Evolutionary conservation across 2,329 filamentous ascomycete species (phyloP).

Genomic region (Penicillium sp.): DNA sequence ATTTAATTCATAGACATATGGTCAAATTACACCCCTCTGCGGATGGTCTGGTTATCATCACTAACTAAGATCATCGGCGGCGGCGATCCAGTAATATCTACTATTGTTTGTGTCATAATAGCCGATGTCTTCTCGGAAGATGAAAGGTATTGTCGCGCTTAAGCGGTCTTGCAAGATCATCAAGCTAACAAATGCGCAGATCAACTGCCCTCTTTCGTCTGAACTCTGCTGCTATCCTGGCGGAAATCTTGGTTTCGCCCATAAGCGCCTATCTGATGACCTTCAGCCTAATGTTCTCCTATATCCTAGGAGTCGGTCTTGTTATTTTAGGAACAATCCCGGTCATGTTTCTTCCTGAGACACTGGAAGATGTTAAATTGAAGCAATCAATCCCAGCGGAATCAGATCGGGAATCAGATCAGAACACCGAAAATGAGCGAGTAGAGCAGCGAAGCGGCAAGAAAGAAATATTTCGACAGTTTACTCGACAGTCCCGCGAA

Average conservation of each 20-base stretch:
- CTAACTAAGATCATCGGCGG: slow-evolving; percentile 26
- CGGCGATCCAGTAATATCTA: slow-evolving; percentile 19
- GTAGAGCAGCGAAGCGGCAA: slow-evolving; percentile 1
- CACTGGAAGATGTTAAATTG: slow-evolving; percentile 16
- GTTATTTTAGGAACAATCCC: slow-evolving; percentile 4
- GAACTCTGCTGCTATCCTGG: slow-evolving; percentile 14
- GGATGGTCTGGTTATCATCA: slow-evolving; percentile 26
- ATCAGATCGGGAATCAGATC: not conserved
- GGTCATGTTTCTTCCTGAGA: slow-evolving; percentile 22
- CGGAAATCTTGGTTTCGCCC: slow-evolving; percentile 26
- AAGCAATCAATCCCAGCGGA: not conserved
- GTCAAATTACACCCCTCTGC: slow-evolving; percentile 22
- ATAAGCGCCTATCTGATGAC: slow-evolving; percentile 29
- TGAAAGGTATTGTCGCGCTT: slow-evolving; percentile 21
- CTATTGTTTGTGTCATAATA: slow-evolving; percentile 23
- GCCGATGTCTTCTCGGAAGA: slow-evolving; percentile 29
- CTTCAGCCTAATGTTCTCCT: slow-evolving; percentile 22
- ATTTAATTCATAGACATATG: slow-evolving; percentile 11
- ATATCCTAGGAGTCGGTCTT: slow-evolving; percentile 13
- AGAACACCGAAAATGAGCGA: not conserved
- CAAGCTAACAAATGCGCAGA: slow-evolving; percentile 10
- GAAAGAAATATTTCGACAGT: slow-evolving; percentile 2
- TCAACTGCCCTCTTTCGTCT: slow-evolving; percentile 24
- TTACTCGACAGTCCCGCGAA: slow-evolving; percentile 12
- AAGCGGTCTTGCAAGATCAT: not conserved